Conservation (phyloP, 768 basidiomycete species). For the Calvatia gigantea region DNA sequence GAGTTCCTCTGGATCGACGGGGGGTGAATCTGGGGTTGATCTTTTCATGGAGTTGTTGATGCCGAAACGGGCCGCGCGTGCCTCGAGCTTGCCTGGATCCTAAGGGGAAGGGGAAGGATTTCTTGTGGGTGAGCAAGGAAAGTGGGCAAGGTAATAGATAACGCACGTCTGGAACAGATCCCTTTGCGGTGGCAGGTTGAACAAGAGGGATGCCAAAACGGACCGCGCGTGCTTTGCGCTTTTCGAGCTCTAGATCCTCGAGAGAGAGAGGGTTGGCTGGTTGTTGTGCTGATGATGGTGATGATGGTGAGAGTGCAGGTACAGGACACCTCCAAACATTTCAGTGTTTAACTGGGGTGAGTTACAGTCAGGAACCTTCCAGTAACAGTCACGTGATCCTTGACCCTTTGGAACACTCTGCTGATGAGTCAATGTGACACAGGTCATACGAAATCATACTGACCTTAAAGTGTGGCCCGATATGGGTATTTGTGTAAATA, state of each 20-base stretch:
- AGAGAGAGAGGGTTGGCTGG: conserved; percentile 6
- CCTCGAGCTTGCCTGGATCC: conserved; percentile 47
- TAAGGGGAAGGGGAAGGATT: conserved; percentile 18
- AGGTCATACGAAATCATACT: no score
- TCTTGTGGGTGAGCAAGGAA: background rate
- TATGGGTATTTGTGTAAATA: no score
- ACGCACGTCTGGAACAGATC: conserved; percentile 8
- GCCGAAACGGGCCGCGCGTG: conserved; percentile 58
- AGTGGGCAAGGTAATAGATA: conserved; percentile 8
- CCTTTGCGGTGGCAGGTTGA: conserved; percentile 25
- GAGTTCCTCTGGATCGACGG: conserved; percentile 54
- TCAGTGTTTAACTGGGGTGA: background rate
- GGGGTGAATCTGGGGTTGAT: conserved; percentile 31
- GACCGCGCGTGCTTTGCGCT: conserved; percentile 56
- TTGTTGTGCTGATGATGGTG: conserved; percentile 8
- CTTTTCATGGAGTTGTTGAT: conserved; percentile 26
- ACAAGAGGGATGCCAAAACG: conserved; percentile 72
- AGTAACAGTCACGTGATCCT: conserved; percentile 6
- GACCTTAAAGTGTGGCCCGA: no score
- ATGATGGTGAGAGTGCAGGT: conserved; percentile 15
- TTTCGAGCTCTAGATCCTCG: conserved; percentile 51
- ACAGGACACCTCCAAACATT: background rate
- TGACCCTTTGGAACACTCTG: no score
- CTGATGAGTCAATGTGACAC: no score
- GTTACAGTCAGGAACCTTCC: background rate